Evolutionary conservation across 768 basidiomycete species (phyloP).

Genomic region (Sutorius australiensis): DNA sequence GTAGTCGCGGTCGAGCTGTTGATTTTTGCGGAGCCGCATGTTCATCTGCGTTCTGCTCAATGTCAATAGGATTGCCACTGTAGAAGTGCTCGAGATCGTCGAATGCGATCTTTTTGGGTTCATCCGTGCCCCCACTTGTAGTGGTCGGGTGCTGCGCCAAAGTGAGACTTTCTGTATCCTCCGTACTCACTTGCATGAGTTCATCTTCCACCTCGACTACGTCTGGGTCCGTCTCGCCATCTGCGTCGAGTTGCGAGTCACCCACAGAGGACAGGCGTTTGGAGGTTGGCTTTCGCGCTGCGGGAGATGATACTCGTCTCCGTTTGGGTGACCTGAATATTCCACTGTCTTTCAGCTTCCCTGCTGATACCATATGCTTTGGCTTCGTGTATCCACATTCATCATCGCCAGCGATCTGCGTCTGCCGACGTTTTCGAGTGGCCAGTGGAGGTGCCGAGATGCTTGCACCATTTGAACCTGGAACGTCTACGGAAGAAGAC

Average conservation of each 20-base stretch:
- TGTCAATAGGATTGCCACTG: conserved; percentile 28
- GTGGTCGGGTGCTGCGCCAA: conserved; percentile 1
- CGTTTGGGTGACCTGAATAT: conserved; percentile 13
- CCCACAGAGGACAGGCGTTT: conserved; percentile 22
- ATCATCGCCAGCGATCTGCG: conserved; percentile 6
- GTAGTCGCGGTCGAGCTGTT: neutral
- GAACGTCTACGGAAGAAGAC: conserved; percentile 7
- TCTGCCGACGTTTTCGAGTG: conserved; percentile 27
- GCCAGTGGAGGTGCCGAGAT: conserved; percentile 19
- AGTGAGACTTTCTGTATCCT: conserved; percentile 13
- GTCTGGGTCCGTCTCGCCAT: conserved; percentile 34
- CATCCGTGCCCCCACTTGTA: conserved; percentile 1
- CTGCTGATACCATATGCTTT: conserved; percentile 12
- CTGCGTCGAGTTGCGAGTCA: conserved; percentile 32
- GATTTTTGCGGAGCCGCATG: neutral
- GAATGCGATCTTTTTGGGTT: conserved; percentile 15
- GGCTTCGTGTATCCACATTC: conserved; percentile 4
- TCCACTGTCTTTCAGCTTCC: conserved; percentile 4
- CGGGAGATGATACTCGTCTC: conserved; percentile 30
- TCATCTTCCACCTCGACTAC: conserved; percentile 36
- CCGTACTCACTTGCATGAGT: conserved; percentile 25
- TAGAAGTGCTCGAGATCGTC: conserved; percentile 33
- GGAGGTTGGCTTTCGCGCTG: conserved; percentile 15
- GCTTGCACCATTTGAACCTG: conserved; percentile 6
- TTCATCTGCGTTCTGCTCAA: conserved; percentile 24